Base-by-base conservation (phyloP, 2,329 filamentous ascomycete species). In the Microsporum ferrugineum region DNA sequence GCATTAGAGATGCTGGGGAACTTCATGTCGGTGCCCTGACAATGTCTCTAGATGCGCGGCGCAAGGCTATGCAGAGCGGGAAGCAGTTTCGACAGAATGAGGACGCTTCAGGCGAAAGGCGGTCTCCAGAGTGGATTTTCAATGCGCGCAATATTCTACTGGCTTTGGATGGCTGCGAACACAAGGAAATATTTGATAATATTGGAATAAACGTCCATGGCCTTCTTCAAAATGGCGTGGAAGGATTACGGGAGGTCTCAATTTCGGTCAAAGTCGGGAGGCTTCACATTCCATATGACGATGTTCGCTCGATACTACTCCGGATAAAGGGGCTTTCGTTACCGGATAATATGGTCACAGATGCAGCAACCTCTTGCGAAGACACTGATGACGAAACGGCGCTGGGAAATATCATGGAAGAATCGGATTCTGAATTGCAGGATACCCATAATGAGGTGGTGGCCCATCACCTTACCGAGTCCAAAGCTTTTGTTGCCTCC, bases 41-140 rank as follows among this genome's bases (percentile, higher is more conserved):
- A 12, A 78, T 96, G 63, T 88, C 89, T 3, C 88, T 99, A 59
- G 92, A 99, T 71, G 97, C 94, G 5, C 81, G 95, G 67, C 86
- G 85, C 64, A 95, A 95, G 75, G 92, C 91, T 75, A 89, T 96
- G 34, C 91, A 96, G 70, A 84, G 91, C 60, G 90, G 89, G 62
- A 88, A 91, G 51, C 86, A 95, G 68, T 96, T 96, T 74, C 87
- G 91, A 67, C 89, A 90, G 70, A 82, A 87, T 73, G 85, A 85
- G 70, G 79, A 85, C 65, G 79, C 83, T 65, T 80, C 80, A 49
- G 79, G 80, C 33, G 78, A 84, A 57, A 85, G 88, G 67, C 81
- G 83, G 55, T 91, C 94, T 43, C 92, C 91, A 1, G 95, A 99
- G 77, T 99, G 95, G 92, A 92, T 95, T 65, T 82, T 95, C 68